phyloP scores from a whole-genome alignment of 2,329 filamentous ascomycete species.

The Aspergillus tubingensis region DNA sequence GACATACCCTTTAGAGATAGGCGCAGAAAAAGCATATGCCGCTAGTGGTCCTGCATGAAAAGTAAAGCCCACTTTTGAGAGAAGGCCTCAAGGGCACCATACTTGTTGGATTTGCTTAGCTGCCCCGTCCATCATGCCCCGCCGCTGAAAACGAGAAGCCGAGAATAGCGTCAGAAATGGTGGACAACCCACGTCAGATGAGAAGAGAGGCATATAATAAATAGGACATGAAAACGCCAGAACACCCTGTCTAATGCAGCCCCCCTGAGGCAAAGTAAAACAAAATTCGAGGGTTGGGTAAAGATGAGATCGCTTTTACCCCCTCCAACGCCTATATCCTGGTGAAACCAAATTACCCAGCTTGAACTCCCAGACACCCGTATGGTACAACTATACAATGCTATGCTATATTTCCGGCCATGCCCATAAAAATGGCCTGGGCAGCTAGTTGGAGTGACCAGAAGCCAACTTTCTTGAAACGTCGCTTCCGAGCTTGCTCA shows the following conservation, averaged over 20 bases:
- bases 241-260: background rate
- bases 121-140: background rate
- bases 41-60: background rate
- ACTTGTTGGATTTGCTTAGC: background rate
- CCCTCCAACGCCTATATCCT: conserved; percentile 15
- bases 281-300: background rate
- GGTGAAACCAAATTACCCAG: conserved; percentile 9
- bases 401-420: conserved; percentile 76
- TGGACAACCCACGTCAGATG: background rate
- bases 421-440: conserved; percentile 91
- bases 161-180: background rate
- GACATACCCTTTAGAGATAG: background rate
- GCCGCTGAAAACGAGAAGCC: background rate
- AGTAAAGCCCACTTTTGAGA: background rate
- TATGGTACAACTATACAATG: conserved; percentile 26
- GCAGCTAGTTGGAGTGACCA: conserved; percentile 93
- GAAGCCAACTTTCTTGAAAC: conserved; percentile 93
- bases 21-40: background rate
- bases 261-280: background rate
- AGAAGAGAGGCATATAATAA: background rate
- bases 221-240: background rate
- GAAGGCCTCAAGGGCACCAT: background rate
- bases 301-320: conserved; percentile 4
- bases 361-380: conserved; percentile 6
- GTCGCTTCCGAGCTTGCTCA: conserved; percentile 78